These are phyloP conservation scores for Fusarium praegraminearum DNA, from an alignment of 2,329 filamentous ascomycete species.

Conservation along the genomic window DNA sequence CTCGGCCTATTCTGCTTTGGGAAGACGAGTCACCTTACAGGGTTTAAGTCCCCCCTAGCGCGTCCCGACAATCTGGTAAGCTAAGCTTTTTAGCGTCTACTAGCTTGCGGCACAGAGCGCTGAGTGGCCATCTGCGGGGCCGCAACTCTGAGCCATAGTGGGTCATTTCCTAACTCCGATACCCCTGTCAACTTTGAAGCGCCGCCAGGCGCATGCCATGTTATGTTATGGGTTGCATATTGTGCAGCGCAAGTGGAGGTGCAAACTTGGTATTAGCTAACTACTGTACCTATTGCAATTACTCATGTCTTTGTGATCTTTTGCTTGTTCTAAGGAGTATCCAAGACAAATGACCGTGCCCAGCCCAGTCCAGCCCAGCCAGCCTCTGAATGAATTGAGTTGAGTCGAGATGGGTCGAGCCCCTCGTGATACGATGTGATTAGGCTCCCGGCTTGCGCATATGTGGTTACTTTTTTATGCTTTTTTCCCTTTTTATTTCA, in stretches of 20 bases:
- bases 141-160: conserved; percentile 28
- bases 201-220: conserved; percentile 33
- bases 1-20: conserved; percentile 12
- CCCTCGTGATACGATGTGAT: neutral
- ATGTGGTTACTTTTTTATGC: neutral
- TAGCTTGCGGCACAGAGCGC: conserved; percentile 35
- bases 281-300: conserved; percentile 11
- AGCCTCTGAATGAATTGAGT: conserved; percentile 20
- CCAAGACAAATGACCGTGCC: neutral
- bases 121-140: conserved; percentile 48
- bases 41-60: conserved; percentile 47
- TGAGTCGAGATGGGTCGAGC: conserved; percentile 7
- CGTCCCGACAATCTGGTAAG: conserved; percentile 54
- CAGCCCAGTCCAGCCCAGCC: neutral
- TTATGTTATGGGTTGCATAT: conserved; percentile 42
- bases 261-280: conserved; percentile 31
- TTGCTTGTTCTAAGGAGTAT: conserved; percentile 8
- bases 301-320: conserved; percentile 30
- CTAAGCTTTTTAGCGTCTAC: conserved; percentile 43
- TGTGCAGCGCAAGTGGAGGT: conserved; percentile 30
- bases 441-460: neutral
- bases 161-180: conserved; percentile 30
- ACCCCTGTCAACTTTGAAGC: conserved; percentile 42
- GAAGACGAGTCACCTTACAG: conserved; percentile 23
- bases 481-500: neutral